Evolutionary conservation across 371 early-diverging fungal genomes (phyloP).

Genomic region (Cokeromyces recurvatus): DNA sequence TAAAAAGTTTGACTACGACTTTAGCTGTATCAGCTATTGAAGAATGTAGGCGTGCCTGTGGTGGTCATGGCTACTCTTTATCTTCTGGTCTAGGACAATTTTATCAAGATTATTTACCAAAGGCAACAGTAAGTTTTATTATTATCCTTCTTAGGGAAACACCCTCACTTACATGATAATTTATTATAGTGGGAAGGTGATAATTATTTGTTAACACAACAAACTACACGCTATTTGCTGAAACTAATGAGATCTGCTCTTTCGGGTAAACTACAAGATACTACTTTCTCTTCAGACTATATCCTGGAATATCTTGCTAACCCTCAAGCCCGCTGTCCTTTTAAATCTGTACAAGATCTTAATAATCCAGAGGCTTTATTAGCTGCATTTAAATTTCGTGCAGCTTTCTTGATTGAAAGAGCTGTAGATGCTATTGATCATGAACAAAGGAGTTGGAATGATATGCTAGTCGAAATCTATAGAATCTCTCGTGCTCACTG

Average conservation of each 20-base stretch:
- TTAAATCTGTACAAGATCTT: conserved; percentile 21
- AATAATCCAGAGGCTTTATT: conserved; percentile 30
- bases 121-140: conserved; percentile 50
- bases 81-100: conserved; percentile 76
- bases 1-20: conserved; percentile 79
- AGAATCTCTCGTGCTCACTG: conserved; percentile 66
- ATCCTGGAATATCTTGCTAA: conserved; percentile 40
- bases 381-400: conserved; percentile 35
- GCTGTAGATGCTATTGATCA: conserved; percentile 33
- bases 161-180: not conserved
- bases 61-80: conserved; percentile 84
- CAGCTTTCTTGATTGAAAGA: conserved; percentile 35
- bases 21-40: conserved; percentile 73
- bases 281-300: conserved; percentile 40
- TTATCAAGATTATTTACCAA: conserved; percentile 70
- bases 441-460: conserved; percentile 37
- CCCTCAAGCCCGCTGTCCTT: conserved; percentile 41
- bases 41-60: conserved; percentile 76
- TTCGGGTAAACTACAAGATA: conserved; percentile 27
- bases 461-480: conserved; percentile 50
- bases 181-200: conserved; percentile 76
- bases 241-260: conserved; percentile 44
- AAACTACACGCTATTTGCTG: conserved; percentile 68
- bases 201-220: conserved; percentile 78
- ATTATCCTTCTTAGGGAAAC: not conserved